These are phyloP conservation scores for Galerina sulciceps DNA, from an alignment of 768 basidiomycete genomes.

Conservation along the genomic window DNA sequence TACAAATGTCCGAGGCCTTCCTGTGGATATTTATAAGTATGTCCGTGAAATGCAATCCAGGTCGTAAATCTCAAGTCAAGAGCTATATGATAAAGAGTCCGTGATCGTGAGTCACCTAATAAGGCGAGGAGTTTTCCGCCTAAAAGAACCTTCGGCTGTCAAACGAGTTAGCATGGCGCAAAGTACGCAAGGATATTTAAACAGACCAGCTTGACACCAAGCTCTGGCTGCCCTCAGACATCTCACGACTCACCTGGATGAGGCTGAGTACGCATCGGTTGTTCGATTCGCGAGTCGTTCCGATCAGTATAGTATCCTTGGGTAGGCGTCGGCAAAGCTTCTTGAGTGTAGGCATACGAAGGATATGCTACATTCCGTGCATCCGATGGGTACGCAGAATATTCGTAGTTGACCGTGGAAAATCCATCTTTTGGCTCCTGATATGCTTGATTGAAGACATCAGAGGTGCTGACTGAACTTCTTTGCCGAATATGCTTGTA, in stretches of 20 bases:
- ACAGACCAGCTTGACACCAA: conserved; percentile 2
- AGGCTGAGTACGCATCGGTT: conserved; percentile 41
- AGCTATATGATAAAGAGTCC: background rate
- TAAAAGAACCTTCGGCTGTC: conserved; percentile 47
- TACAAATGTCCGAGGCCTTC: conserved; percentile 15
- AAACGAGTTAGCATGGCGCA: conserved; percentile 8
- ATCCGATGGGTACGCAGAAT: conserved; percentile 36
- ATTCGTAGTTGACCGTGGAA: conserved; percentile 33
- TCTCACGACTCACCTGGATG: conserved; percentile 50
- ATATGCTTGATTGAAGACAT: conserved; percentile 53
- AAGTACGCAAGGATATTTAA: background rate
- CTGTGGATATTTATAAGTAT: conserved; percentile 10
- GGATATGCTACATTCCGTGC: conserved; percentile 28
- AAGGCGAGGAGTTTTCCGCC: conserved; percentile 44
- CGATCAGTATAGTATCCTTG: conserved; percentile 32
- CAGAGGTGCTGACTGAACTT: conserved; percentile 59
- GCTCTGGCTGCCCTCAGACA: conserved; percentile 17
- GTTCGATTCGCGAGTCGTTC: conserved; percentile 32
- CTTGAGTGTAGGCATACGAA: conserved; percentile 39
- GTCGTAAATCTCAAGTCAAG: background rate
- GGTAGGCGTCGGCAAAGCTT: conserved; percentile 41
- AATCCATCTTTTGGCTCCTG: conserved; percentile 50
- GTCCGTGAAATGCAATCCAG: conserved; percentile 1
- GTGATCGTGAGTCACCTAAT: conserved; percentile 4
- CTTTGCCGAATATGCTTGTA: conserved; percentile 56